phyloP scores from a whole-genome alignment of 345 rosid genomes.

The Draba incana region DNA sequence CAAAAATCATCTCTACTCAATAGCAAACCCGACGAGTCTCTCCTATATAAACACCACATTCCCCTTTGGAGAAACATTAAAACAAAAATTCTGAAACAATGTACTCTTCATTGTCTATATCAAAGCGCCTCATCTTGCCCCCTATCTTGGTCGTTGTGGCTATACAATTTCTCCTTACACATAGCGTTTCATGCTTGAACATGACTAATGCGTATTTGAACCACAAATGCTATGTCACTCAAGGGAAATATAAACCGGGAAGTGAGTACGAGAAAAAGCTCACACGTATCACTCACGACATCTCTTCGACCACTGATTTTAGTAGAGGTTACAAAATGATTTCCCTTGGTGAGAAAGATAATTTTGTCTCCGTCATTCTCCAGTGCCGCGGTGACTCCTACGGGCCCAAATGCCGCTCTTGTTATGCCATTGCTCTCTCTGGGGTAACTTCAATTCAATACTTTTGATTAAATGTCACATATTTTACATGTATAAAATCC shows the following conservation, averaged over 20 bases:
- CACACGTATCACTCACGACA: background rate
- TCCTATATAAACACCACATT: background rate
- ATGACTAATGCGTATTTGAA: conserved; percentile 16
- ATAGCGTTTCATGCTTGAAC: conserved; percentile 22
- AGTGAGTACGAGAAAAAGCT: conserved; percentile 20
- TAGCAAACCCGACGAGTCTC: background rate
- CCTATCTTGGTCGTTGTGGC: conserved; percentile 4
- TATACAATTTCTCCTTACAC: conserved; percentile 22
- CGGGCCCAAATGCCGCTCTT: conserved; percentile 47
- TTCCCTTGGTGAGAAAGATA: conserved; percentile 25
- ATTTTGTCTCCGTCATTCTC: conserved; percentile 41
- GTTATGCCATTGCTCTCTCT: conserved; percentile 39
- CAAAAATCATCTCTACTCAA: background rate
- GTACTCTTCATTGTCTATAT: background rate
- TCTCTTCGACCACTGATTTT: background rate
- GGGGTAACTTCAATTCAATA: conserved; percentile 32
- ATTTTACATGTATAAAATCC: no score
- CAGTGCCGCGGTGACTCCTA: conserved; percentile 62
- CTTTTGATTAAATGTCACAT: background rate
- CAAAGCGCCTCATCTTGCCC: background rate
- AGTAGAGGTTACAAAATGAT: conserved; percentile 37
- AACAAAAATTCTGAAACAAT: background rate
- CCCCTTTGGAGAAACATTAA: background rate
- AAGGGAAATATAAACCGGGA: conserved; percentile 29
- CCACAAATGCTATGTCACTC: conserved; percentile 23